Percentiles rank a stretch among this genome's conserved stretches.
These are phyloP conservation scores for Rhodotorula sp. DNA, from an alignment of 1,284 basidiomycete species.

Conservation along the genomic window DNA sequence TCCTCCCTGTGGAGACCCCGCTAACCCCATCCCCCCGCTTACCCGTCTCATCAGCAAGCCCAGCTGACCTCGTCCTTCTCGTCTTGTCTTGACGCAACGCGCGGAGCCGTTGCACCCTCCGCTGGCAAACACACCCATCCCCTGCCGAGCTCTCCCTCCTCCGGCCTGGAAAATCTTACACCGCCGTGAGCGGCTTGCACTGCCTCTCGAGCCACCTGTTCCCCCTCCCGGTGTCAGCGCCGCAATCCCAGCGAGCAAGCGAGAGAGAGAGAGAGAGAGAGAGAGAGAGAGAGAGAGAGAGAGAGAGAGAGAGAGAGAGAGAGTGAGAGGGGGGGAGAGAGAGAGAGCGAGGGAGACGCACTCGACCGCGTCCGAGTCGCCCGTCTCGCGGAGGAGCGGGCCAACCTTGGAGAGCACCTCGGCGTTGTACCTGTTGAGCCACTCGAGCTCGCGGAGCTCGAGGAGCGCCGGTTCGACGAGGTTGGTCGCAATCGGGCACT, in stretches of 20 bases:
- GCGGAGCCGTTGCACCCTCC: too few relatives aligned
- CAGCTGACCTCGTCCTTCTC: too few relatives aligned
- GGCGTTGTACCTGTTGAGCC: conserved; percentile 84
- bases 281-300: background rate
- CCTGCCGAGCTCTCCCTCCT: too few relatives aligned
- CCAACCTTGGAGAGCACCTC: conserved; percentile 75
- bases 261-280: background rate
- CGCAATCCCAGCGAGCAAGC: background rate
- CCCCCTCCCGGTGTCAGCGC: background rate
- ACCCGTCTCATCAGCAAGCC: too few relatives aligned
- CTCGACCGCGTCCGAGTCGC: conserved; percentile 68
- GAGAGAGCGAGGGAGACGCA: conserved; percentile 50
- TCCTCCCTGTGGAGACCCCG: too few relatives aligned
- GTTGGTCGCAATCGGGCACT: conserved; percentile 86
- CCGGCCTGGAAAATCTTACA: too few relatives aligned
- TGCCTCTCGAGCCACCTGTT: conserved; percentile 62
- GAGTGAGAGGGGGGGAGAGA: too few relatives aligned
- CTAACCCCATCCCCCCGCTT: too few relatives aligned
- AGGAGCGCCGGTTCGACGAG: conserved; percentile 72
- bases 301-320: background rate
- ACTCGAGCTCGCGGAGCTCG: conserved; percentile 66
- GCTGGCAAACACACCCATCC: too few relatives aligned
- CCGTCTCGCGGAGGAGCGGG: conserved; percentile 67
- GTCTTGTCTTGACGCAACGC: too few relatives aligned
- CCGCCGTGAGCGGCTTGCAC: background rate